Percentiles rank a stretch among this genome's conserved stretches.
Evolutionary conservation across 139 green algal genomes (phyloP).

Genomic region (Chlamydomonas incerta): DNA sequence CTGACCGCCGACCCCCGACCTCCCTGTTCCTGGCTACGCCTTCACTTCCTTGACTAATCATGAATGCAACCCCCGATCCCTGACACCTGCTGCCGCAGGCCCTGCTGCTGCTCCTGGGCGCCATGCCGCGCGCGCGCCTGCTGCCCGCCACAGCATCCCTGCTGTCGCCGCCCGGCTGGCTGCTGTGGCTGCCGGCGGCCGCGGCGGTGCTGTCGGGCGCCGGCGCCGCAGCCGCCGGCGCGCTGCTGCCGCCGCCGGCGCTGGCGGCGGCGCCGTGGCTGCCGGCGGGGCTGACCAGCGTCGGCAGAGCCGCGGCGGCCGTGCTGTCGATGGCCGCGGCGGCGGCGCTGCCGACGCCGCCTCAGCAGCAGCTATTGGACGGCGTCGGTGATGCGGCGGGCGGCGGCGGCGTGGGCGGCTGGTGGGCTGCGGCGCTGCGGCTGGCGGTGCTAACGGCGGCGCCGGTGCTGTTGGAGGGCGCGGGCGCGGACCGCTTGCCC

Average conservation of each 20-base stretch:
- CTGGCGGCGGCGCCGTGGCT: conserved; percentile 11
- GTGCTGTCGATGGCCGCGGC: background rate
- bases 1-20: too few species aligned
- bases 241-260: background rate
- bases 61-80: too few species aligned
- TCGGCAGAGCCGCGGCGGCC: background rate
- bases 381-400: too few species aligned
- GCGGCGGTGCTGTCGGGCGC: background rate
- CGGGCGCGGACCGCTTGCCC: too few species aligned
- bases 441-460: background rate
- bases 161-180: background rate
- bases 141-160: conserved; percentile 13
- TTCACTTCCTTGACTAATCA: too few species aligned
- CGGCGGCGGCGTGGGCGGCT: background rate
- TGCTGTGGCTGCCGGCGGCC: conserved; percentile 11
- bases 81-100: too few species aligned
- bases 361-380: too few species aligned
- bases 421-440: background rate
- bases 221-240: background rate
- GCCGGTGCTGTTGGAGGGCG: background rate
- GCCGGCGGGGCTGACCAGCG: conserved; percentile 13
- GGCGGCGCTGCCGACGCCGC: background rate
- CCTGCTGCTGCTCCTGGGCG: background rate
- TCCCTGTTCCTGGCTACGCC: too few species aligned
- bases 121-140: background rate